Conservation (phyloP, 495 filamentous ascomycete genomes). For the Podospora pseudoanserina region DNA sequence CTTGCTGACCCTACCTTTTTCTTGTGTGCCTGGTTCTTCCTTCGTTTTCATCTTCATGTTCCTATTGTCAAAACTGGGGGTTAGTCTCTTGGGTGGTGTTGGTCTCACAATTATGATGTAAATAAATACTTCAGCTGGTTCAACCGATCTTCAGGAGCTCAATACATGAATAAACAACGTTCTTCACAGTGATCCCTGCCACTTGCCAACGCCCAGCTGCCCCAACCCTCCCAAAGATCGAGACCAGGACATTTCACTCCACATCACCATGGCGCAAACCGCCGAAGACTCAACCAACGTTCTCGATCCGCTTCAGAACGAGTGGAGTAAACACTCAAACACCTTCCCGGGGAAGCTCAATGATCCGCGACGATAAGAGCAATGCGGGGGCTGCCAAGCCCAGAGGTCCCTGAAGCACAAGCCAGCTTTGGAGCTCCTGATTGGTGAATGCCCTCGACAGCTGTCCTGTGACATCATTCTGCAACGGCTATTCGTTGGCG, state of each 20-base stretch:
- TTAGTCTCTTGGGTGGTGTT: neutral
- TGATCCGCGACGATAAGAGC: neutral
- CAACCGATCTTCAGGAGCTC: neutral
- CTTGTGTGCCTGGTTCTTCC: neutral
- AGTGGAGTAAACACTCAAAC: neutral
- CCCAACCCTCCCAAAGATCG: too few species aligned
- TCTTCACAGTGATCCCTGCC: neutral
- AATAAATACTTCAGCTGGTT: neutral
- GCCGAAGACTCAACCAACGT: neutral
- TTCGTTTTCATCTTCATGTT: neutral
- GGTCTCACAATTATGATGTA: neutral
- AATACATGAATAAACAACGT: neutral
- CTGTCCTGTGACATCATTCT: constrained; percentile 31
- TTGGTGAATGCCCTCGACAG: constrained; percentile 3
- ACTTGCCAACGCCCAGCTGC: too few species aligned
- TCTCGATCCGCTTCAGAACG: neutral
- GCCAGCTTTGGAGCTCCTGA: neutral
- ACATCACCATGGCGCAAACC: neutral
- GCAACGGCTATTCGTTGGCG: constrained; percentile 21
- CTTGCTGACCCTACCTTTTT: neutral
- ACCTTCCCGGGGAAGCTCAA: neutral
- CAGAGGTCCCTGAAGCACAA: neutral
- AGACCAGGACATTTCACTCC: neutral
- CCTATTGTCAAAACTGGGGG: neutral
- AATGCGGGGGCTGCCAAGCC: neutral